These are phyloP conservation scores for Gossypium stocksii DNA, from an alignment of 345 rosid species.

Conservation along the genomic window DNA sequence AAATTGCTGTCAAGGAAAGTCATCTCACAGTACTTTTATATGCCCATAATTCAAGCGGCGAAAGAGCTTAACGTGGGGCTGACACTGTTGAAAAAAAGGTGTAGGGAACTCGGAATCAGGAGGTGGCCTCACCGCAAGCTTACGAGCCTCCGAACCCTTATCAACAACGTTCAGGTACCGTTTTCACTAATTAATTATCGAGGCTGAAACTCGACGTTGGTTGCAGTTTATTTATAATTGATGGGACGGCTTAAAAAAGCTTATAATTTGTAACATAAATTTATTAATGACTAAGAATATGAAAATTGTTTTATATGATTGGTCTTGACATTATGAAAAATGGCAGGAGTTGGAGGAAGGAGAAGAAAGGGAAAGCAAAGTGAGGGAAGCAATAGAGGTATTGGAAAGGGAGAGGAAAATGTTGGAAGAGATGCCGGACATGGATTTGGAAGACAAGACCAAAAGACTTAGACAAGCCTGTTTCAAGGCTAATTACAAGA, in stretches of 20 bases:
- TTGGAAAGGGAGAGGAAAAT: slow-evolving; percentile 59
- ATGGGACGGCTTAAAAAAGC: no score
- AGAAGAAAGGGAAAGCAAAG: slow-evolving; percentile 19
- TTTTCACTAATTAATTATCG: no score
- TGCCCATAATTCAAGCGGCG: slow-evolving; percentile 65
- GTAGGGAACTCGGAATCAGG: neutral
- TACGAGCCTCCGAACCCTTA: slow-evolving; percentile 46
- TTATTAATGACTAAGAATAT: no score
- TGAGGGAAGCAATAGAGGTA: slow-evolving; percentile 38
- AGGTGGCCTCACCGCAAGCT: slow-evolving; percentile 41
- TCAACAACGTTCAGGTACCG: slow-evolving; percentile 5
- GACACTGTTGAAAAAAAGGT: slow-evolving; percentile 56
- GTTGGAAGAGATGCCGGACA: slow-evolving; percentile 60
- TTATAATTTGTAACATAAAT: no score
- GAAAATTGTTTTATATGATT: no score
- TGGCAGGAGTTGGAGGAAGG: slow-evolving; percentile 32
- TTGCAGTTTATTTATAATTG: no score
- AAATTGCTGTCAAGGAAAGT: slow-evolving; percentile 32
- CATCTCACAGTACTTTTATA: slow-evolving; percentile 43
- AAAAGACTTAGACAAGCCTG: slow-evolving; percentile 76
- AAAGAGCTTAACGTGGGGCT: slow-evolving; percentile 56
- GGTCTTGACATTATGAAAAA: neutral
- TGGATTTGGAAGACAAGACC: slow-evolving; percentile 45
- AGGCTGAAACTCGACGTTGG: no score
- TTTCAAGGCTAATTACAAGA: slow-evolving; percentile 80